Evolutionary conservation across 2,329 filamentous ascomycete species (phyloP), one percentile per base, ranked within the genome.

Genomic region (Penicillium griseofulvum): DNA sequence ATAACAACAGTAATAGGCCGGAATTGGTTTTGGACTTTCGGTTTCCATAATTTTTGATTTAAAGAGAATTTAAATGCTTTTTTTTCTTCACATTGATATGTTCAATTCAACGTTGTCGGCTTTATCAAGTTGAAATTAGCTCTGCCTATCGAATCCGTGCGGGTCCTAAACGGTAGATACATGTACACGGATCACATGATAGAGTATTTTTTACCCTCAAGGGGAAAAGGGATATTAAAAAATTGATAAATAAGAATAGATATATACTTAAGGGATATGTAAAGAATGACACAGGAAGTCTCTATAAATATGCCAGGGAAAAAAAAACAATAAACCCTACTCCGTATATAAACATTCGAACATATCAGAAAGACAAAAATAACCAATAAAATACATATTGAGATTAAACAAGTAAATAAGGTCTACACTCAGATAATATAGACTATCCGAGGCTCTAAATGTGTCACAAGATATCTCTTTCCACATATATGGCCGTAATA

Each of bases 1-100:
- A 71, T 99, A 97, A 70, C 94, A 95, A 63, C 90, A 91, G 70
- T 97, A 97, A 61, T 97, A 87, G 1, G 92, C 87, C 10, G 93
- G 93, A 22, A 97, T 90, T 0, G 81, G 78, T 60, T 75, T 76
- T 81, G 86, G 54, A 1, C 26, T 31, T n/a, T 67, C 55, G n/a
- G 45, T 48, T 6, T 65, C 61, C 67, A 69, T 69, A 22, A 38
- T 47, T n/a, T 17, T 31, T 24, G 37, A 17, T 24, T 24, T 38
- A 29, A 8, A 17, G 19, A 16, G 14, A n/a, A 12, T 12, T 24
- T 16, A 12, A 5, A 34, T 1, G 31, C 7, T 28, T 22, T 14
- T 14, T 9, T 1, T 14, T 33, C 34, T 28, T 44, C 38, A 34
- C 28, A 26, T 34, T 50, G 26, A 34, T 12, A 34, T 19, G 48